These are phyloP conservation scores for Boletus edulis DNA, from an alignment of 768 basidiomycete genomes.

Conservation along the genomic window DNA sequence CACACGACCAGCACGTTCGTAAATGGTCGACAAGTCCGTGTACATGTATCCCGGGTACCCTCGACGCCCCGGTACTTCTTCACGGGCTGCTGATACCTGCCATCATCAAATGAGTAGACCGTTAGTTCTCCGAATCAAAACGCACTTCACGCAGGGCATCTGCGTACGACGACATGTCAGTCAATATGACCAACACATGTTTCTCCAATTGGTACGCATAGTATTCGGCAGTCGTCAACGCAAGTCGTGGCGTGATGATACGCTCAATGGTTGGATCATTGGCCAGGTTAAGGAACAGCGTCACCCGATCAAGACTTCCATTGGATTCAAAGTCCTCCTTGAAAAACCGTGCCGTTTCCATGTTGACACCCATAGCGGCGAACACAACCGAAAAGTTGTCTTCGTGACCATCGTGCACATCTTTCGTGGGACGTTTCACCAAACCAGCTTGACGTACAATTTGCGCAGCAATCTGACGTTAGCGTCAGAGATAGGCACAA, in stretches of 20 bases:
- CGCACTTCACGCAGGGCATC: constrained; percentile 91
- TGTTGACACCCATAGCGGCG: constrained; percentile 99
- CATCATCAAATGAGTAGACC: constrained; percentile 7
- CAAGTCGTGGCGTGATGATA: constrained; percentile 98
- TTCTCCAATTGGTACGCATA: constrained; percentile 99
- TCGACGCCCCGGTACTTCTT: constrained; percentile 99
- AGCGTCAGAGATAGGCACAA: constrained; percentile 22
- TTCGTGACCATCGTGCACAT: constrained; percentile 97
- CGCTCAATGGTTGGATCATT: constrained; percentile 99
- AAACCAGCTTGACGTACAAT: constrained; percentile 99
- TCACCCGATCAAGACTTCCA: constrained; percentile 95
- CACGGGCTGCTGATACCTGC: constrained; percentile 91
- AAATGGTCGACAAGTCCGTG: constrained; percentile 98
- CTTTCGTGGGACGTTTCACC: constrained; percentile 95
- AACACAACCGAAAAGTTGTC: constrained; percentile 99
- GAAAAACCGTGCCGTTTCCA: constrained; percentile 99
- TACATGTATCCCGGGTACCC: constrained; percentile 99
- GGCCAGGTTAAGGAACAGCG: constrained; percentile 96
- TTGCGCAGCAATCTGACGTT: constrained; percentile 91
- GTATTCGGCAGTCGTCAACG: constrained; percentile 97
- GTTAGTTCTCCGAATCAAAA: constrained; percentile 22
- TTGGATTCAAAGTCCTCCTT: constrained; percentile 99
- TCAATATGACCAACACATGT: constrained; percentile 98
- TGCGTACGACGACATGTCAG: constrained; percentile 98
- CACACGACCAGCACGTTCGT: constrained; percentile 98